Percentiles rank a stretch among this genome's conserved stretches.
Conservation (phyloP, 495 filamentous ascomycete genomes). For the Staphylotrichum longicolle region DNA sequence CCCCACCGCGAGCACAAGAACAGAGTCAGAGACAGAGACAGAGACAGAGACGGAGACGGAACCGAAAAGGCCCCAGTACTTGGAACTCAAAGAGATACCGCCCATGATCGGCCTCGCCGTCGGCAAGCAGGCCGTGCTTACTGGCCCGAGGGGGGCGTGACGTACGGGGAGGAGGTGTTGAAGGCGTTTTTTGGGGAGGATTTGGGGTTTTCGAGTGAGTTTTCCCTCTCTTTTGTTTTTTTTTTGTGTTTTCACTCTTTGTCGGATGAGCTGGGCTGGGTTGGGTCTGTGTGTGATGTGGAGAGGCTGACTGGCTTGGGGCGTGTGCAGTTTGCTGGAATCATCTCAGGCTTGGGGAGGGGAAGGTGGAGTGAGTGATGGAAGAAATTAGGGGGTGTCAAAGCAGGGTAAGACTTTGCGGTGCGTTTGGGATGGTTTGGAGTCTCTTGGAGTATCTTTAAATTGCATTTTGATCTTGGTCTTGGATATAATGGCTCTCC, state of each 20-base stretch:
- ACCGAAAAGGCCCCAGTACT: slow-evolving; percentile 40
- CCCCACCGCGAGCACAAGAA: too few species aligned
- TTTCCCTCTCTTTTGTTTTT: slow-evolving; percentile 13
- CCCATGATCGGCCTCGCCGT: slow-evolving; percentile 66
- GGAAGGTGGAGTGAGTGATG: slow-evolving; percentile 10
- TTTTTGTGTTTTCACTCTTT: too few species aligned
- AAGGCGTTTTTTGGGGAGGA: slow-evolving; percentile 63
- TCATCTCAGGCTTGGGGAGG: slow-evolving; percentile 50
- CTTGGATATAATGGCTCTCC: not conserved
- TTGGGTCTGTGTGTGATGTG: not conserved
- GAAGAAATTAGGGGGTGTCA: not conserved
- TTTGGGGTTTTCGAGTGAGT: slow-evolving; percentile 58
- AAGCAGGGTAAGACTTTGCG: not conserved
- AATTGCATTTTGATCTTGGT: not conserved
- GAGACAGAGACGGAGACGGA: slow-evolving; percentile 26
- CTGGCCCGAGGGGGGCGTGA: slow-evolving; percentile 48
- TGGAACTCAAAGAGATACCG: slow-evolving; percentile 50
- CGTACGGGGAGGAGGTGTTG: slow-evolving; percentile 57
- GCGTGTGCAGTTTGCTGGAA: slow-evolving; percentile 52
- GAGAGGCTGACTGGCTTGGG: slow-evolving; percentile 18
- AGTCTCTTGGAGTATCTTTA: not conserved
- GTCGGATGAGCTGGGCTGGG: too few species aligned
- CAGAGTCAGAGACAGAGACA: not conserved
- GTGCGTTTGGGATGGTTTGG: slow-evolving; percentile 5
- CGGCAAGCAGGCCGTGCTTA: slow-evolving; percentile 63